Base-by-base conservation (phyloP, 2,329 filamentous ascomycete species). In the Lasiodiplodia sp. region DNA sequence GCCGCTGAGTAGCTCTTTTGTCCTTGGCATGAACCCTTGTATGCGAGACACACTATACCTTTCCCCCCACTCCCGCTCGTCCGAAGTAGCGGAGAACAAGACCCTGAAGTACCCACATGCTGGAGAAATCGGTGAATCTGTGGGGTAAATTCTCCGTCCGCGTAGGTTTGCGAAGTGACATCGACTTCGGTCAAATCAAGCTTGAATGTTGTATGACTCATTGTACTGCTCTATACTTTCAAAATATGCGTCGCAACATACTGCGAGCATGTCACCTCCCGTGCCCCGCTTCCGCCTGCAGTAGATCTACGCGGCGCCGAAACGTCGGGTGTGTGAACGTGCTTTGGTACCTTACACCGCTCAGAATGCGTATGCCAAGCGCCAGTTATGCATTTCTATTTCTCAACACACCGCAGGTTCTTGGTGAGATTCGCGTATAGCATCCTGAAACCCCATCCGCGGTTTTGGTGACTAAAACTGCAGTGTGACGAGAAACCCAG, bases 261-360 rank as follows among this genome's bases (percentile, higher is more conserved):
- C 51, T 28, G 51, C 51, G 51, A 44, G 16, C 40, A 47, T 21
- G 21, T 21, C 8, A 21, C 44, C 21, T 21, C 16, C 44, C n/a
- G 44, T 11, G 44, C 44, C 44, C 44, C 44, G 21, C 44, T 21
- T 14, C 44, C 44, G 44, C 21, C 44, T 47, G n/a, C n/a, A 47
- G n/a, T 47, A 38, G 55, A 57, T 57, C 55, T 12, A 28, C 55
- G 11, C 7, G 10, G 34, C 18, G 16, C 55, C 55, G 18, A 57
- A 57, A 21, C 55, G 37, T 7, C 21, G 55, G 58, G 8, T 16
- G 58, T 23, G 40, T 63, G 37, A 37, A 44, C 8, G 31, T 63
- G 44, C 57, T 31, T 60, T 60, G 23, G 23, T 38, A 47, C 57
- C 23, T 49, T 63, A 49, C 44, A 47, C 58, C 58, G 58, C 58